A percentile compares a stretch with the other conserved stretches of the same genome.
phyloP scores from a whole-genome alignment of 176 grass and related monocot species.

The Carex scoparia region DNA sequence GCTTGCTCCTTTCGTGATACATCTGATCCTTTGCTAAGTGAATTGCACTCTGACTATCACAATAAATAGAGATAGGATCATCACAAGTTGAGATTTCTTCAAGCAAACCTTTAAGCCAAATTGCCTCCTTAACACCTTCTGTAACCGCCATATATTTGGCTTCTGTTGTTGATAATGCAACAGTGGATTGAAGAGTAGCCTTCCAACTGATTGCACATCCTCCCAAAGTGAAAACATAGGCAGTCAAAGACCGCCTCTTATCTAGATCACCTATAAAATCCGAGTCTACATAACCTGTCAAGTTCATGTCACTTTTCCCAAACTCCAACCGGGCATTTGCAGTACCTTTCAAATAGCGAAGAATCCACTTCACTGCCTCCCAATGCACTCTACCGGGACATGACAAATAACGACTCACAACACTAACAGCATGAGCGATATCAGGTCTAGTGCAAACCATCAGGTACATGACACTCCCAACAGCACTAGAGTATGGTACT shows the following conservation, averaged over 20 bases:
- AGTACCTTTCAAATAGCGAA: neutral
- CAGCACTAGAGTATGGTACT: neutral
- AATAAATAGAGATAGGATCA: neutral
- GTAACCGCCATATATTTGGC: neutral
- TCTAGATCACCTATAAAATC: constrained; percentile 18
- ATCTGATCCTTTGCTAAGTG: neutral
- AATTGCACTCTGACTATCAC: neutral
- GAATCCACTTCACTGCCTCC: constrained; percentile 1
- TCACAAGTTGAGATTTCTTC: neutral
- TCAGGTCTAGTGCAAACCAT: neutral
- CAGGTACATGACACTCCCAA: neutral
- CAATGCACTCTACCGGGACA: neutral
- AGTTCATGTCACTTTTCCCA: neutral
- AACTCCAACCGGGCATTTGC: constrained; percentile 10
- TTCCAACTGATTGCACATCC: constrained; percentile 8
- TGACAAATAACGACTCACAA: neutral
- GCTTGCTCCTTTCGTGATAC: neutral
- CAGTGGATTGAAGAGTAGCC: neutral
- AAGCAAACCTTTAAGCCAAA: neutral
- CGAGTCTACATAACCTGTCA: constrained; percentile 20
- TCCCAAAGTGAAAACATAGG: constrained; percentile 7
- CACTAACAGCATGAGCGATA: neutral
- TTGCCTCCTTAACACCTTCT: neutral
- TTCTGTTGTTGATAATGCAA: neutral
- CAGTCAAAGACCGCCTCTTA: neutral